These are phyloP conservation scores for Stachybotrys echinatus DNA, from an alignment of 2,329 filamentous ascomycete genomes.

Conservation along the genomic window DNA sequence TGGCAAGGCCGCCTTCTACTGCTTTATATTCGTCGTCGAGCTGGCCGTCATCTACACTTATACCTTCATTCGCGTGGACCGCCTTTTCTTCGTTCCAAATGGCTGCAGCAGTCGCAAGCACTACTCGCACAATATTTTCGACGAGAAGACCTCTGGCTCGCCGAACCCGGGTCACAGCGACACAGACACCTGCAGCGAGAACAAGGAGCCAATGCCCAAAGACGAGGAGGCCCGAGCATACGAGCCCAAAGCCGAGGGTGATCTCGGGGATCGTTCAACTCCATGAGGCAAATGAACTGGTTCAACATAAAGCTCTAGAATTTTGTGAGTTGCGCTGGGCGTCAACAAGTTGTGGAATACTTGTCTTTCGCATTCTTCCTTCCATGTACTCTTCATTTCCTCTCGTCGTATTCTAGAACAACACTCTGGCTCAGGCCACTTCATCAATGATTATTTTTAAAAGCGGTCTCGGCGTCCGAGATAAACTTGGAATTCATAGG, in stretches of 20 bases:
- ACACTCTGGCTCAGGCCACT: too few species aligned
- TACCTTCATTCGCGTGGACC: conserved; percentile 63
- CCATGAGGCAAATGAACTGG: too few species aligned
- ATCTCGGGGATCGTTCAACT: too few species aligned
- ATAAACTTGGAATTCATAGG: neutral
- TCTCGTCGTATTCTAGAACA: too few species aligned
- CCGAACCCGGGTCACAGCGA: conserved; percentile 1
- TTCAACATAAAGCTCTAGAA: too few species aligned
- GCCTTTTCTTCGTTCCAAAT: conserved; percentile 69
- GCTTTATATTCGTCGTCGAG: conserved; percentile 74
- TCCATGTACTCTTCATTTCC: too few species aligned
- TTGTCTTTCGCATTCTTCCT: too few species aligned
- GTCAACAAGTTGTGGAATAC: too few species aligned
- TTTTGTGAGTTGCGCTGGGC: too few species aligned
- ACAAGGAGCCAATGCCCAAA: neutral
- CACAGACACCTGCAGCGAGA: neutral
- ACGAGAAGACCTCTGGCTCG: conserved; percentile 5
- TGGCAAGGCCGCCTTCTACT: conserved; percentile 68
- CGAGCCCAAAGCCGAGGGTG: neutral
- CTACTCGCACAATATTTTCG: conserved; percentile 25
- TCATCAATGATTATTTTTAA: too few species aligned
- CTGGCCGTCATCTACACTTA: conserved; percentile 64
- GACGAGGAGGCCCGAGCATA: neutral
- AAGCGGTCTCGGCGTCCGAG: too few species aligned
- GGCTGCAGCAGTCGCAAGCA: conserved; percentile 56